phyloP scores from a whole-genome alignment of 2,329 filamentous ascomycete species.

The Penicillium sclerotigenum region DNA sequence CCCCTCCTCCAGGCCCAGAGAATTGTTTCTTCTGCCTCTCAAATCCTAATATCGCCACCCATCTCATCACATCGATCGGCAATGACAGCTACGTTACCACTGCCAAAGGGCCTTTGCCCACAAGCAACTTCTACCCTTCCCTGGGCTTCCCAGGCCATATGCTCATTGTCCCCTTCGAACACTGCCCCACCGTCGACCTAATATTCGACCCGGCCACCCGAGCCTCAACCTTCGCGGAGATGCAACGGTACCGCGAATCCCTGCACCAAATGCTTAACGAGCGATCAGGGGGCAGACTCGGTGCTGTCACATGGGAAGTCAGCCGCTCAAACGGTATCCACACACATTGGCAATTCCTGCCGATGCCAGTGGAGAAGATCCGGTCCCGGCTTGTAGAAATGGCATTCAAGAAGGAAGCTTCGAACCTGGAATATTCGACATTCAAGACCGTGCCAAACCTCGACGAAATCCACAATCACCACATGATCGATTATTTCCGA shows the following conservation, averaged over 20 bases:
- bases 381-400: slow-evolving; percentile 74
- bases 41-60: slow-evolving; percentile 76
- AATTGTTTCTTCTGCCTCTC: slow-evolving; percentile 95
- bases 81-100: slow-evolving; percentile 85
- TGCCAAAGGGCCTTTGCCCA: slow-evolving; percentile 83
- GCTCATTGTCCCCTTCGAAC: slow-evolving; percentile 83
- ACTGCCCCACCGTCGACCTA: slow-evolving; percentile 69
- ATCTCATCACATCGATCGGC: slow-evolving; percentile 87
- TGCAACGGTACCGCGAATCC: slow-evolving; percentile 73
- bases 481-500: slow-evolving; percentile 65
- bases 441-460: slow-evolving; percentile 45
- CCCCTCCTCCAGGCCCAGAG: slow-evolving; percentile 60
- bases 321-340: slow-evolving; percentile 78
- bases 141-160: slow-evolving; percentile 80
- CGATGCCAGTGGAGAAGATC: slow-evolving; percentile 67
- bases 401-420: slow-evolving; percentile 82
- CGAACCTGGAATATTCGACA: slow-evolving; percentile 63
- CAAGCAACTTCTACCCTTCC: slow-evolving; percentile 65
- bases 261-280: slow-evolving; percentile 72
- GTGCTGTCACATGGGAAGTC: slow-evolving; percentile 89
- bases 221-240: slow-evolving; percentile 67
- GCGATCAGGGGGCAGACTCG: slow-evolving; percentile 56
- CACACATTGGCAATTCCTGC: slow-evolving; percentile 89
- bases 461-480: slow-evolving; percentile 43
- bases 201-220: slow-evolving; percentile 60